Percentiles rank a stretch among this genome's conserved stretches.
Evolutionary conservation across 257 asterid species (phyloP).

Genomic region (Ocimum tenuiflorum): DNA sequence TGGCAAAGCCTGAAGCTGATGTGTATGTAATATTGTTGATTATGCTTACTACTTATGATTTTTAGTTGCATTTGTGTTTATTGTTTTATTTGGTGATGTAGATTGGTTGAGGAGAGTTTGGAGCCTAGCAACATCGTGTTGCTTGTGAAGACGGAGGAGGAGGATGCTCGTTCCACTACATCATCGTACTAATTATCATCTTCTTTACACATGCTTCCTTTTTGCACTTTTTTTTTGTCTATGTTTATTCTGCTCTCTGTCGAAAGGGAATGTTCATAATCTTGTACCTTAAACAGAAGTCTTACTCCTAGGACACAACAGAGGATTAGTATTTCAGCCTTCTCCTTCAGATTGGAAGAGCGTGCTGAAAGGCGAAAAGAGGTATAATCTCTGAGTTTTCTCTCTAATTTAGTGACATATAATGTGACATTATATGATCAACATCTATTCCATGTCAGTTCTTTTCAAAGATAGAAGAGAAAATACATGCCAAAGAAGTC

Average conservation of each 20-base stretch:
- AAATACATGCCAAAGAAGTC: conserved; percentile 72
- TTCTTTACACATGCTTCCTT: too few relatives aligned
- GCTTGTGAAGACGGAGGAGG: conserved; percentile 34
- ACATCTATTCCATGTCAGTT: conserved; percentile 37
- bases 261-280: background rate
- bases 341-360: conserved; percentile 68
- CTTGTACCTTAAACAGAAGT: conserved; percentile 30
- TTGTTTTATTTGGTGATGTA: conserved; percentile 18
- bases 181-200: conserved; percentile 51
- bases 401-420: background rate
- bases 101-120: conserved; percentile 32
- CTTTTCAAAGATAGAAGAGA: conserved; percentile 79
- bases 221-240: too few relatives aligned
- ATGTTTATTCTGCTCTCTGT: background rate
- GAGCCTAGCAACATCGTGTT: conserved; percentile 27
- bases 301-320: conserved; percentile 43
- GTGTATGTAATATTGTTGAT: conserved; percentile 32
- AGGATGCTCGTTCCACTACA: conserved; percentile 64
- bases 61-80: background rate
- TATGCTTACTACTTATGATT: background rate
- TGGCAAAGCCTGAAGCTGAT: conserved; percentile 23
- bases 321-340: conserved; percentile 41
- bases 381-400: conserved; percentile 26
- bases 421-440: background rate
- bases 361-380: conserved; percentile 82